phyloP scores from a whole-genome alignment of 176 grass and related monocot genomes.

The Triticum aestivum region DNA sequence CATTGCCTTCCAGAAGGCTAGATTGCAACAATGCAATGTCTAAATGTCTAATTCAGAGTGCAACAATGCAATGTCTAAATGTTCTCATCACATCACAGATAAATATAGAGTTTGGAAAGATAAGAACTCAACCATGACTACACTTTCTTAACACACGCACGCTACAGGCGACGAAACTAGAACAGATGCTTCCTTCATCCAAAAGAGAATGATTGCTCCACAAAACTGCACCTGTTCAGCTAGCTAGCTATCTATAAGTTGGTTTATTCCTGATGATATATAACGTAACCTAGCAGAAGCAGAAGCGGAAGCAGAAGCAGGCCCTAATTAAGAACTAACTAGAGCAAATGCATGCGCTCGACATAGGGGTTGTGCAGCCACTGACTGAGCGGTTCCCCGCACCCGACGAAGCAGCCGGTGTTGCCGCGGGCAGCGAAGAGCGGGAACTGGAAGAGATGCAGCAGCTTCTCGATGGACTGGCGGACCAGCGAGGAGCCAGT shows the following conservation, averaged over 20 bases:
- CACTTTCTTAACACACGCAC: background rate
- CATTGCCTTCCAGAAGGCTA: background rate
- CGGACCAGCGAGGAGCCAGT: constrained; percentile 80
- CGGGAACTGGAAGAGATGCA: constrained; percentile 72
- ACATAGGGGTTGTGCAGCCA: constrained; percentile 97
- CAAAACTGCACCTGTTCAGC: constrained; percentile 57
- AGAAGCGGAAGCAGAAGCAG: background rate
- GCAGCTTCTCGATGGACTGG: constrained; percentile 75
- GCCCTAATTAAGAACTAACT: background rate
- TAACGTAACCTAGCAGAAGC: too few species aligned
- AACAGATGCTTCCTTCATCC: constrained; percentile 30
- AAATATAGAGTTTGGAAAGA: constrained; percentile 25
- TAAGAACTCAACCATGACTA: constrained; percentile 6
- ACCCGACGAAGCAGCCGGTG: constrained; percentile 81
- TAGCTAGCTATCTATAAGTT: background rate
- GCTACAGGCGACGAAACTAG: constrained; percentile 4
- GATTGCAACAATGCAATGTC: background rate
- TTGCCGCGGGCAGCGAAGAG: constrained; percentile 66
- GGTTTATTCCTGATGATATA: constrained; percentile 1
- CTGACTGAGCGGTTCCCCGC: constrained; percentile 71
- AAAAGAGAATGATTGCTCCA: constrained; percentile 20
- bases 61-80: constrained; percentile 22
- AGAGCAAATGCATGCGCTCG: constrained; percentile 93
- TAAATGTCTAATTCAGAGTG: constrained; percentile 1
- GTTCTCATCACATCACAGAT: background rate